Evolutionary conservation across 2,329 filamentous ascomycete genomes (phyloP).

Genomic region (Monilinia laxa): DNA sequence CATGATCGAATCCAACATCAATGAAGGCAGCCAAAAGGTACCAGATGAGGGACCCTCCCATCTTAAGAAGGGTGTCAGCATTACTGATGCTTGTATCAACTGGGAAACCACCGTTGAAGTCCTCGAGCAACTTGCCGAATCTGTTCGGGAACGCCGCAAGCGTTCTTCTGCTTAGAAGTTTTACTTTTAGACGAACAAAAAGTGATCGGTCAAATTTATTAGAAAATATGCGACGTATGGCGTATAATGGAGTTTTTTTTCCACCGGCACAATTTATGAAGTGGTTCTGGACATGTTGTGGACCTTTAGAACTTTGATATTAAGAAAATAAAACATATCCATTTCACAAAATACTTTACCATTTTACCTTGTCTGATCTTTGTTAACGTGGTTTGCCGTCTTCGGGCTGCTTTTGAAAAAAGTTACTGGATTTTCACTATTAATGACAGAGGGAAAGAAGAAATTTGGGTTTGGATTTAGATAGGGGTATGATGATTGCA

Average conservation of each 20-base stretch:
- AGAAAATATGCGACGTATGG: slow-evolving; percentile 5
- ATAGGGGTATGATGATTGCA: slow-evolving; percentile 1
- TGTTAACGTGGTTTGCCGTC: background rate
- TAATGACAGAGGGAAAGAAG: background rate
- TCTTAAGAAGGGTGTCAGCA: slow-evolving; percentile 86
- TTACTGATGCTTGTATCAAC: slow-evolving; percentile 93
- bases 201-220: slow-evolving; percentile 1
- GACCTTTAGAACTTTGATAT: background rate
- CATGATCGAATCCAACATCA: slow-evolving; percentile 98
- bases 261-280: background rate
- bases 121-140: slow-evolving; percentile 81
- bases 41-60: slow-evolving; percentile 74
- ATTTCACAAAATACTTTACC: background rate
- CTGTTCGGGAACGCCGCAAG: slow-evolving; percentile 71
- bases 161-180: slow-evolving; percentile 3
- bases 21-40: slow-evolving; percentile 87
- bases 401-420: background rate
- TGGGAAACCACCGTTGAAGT: slow-evolving; percentile 84
- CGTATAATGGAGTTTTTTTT: slow-evolving; percentile 16
- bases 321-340: background rate
- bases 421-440: slow-evolving; percentile 12
- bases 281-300: slow-evolving; percentile 4
- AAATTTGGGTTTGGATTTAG: background rate
- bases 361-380: background rate
- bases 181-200: background rate